These are phyloP conservation scores for Candida jianshihensis DNA, from an alignment of 805 yeast genomes.

Conservation along the genomic window DNA sequence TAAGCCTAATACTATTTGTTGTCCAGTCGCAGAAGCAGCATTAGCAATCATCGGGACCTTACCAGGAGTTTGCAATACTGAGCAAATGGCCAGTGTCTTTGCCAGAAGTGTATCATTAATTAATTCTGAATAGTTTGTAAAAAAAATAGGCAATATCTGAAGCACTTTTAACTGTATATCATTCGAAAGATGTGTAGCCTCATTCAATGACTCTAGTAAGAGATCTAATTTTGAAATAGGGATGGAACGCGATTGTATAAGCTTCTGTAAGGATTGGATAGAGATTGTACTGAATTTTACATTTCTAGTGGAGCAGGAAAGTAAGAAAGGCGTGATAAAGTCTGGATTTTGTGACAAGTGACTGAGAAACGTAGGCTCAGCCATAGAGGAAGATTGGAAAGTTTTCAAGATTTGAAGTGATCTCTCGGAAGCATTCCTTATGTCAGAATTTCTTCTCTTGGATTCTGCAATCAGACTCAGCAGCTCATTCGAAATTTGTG, in stretches of 20 bases:
- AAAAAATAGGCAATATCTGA: slow-evolving; percentile 73
- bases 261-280: slow-evolving; percentile 59
- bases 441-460: slow-evolving; percentile 62
- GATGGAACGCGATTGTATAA: slow-evolving; percentile 49
- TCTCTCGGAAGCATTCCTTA: slow-evolving; percentile 39
- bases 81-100: slow-evolving; percentile 59
- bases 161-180: slow-evolving; percentile 84
- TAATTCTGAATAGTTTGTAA: slow-evolving; percentile 51
- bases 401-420: slow-evolving; percentile 41
- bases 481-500: slow-evolving; percentile 52
- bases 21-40: slow-evolving; percentile 90
- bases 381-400: slow-evolving; percentile 21
- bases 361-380: slow-evolving; percentile 23
- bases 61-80: slow-evolving; percentile 60
- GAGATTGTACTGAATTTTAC: slow-evolving; percentile 68
- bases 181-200: slow-evolving; percentile 66
- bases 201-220: slow-evolving; percentile 60
- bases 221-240: slow-evolving; percentile 45
- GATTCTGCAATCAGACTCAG: slow-evolving; percentile 58
- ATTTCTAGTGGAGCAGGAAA: slow-evolving; percentile 69
- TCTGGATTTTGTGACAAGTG: slow-evolving; percentile 40
- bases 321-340: slow-evolving; percentile 60
- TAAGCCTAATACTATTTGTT: slow-evolving; percentile 71
- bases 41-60: slow-evolving; percentile 74
- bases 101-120: slow-evolving; percentile 51